phyloP scores from a whole-genome alignment of 306 rosid species.

The Clitoria ternatea region DNA sequence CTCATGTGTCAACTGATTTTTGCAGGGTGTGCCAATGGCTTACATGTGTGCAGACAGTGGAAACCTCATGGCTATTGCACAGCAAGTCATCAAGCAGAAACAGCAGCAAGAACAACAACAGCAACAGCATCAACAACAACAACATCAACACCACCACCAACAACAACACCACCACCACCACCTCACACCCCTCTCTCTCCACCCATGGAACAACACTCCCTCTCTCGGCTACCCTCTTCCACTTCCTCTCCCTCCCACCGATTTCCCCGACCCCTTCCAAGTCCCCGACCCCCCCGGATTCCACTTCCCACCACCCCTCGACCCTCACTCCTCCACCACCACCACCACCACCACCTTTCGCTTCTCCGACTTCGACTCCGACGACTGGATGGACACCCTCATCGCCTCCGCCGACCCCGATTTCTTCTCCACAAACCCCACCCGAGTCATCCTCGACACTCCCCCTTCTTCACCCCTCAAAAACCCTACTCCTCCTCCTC shows the following conservation, averaged over 20 bases:
- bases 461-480: constrained; percentile 47
- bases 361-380: constrained; percentile 80
- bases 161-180: constrained; percentile 31
- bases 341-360: constrained; percentile 37
- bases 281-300: constrained; percentile 53
- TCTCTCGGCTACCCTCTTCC: constrained; percentile 50
- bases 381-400: constrained; percentile 93
- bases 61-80: constrained; percentile 97
- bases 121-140: constrained; percentile 40
- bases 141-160: constrained; percentile 27
- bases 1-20: no score
- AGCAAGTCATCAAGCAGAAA: constrained; percentile 89
- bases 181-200: constrained; percentile 41
- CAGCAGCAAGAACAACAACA: constrained; percentile 83
- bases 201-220: constrained; percentile 66
- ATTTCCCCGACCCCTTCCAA: constrained; percentile 73
- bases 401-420: constrained; percentile 72
- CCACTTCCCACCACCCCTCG: constrained; percentile 57
- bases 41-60: constrained; percentile 95
- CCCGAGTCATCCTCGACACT: constrained; percentile 53
- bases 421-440: constrained; percentile 52
- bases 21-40: constrained; percentile 67
- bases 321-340: constrained; percentile 47
- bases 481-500: constrained; percentile 56
- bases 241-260: constrained; percentile 46